phyloP scores from a whole-genome alignment of 2,329 filamentous ascomycete genomes.

The Ceratocystis cacaofunesta region DNA sequence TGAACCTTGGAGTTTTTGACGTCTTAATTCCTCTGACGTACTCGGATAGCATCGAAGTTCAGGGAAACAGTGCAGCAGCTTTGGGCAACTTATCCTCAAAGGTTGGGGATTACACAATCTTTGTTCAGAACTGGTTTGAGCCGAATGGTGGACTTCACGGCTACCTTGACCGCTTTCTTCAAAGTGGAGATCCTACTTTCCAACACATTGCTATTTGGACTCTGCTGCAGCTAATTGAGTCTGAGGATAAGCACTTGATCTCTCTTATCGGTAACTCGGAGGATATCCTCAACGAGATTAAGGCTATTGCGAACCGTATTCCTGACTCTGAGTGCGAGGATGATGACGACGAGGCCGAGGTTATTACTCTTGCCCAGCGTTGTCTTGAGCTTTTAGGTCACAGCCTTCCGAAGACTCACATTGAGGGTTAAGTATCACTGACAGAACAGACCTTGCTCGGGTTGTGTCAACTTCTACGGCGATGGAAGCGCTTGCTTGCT shows the following conservation, averaged over 20 bases:
- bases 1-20: conserved; percentile 89
- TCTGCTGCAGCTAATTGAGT: conserved; percentile 84
- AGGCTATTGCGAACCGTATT: conserved; percentile 74
- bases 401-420: conserved; percentile 60
- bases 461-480: no score
- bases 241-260: conserved; percentile 80
- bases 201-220: conserved; percentile 99
- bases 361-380: conserved; percentile 76
- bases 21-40: conserved; percentile 90
- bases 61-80: conserved; percentile 93
- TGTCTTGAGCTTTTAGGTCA: conserved; percentile 78
- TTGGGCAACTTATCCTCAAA: conserved; percentile 93
- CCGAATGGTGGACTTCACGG: conserved; percentile 91
- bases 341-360: conserved; percentile 84
- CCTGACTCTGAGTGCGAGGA: conserved; percentile 53
- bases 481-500: not conserved
- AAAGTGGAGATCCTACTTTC: conserved; percentile 90
- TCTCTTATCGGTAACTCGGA: conserved; percentile 77
- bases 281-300: conserved; percentile 84
- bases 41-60: conserved; percentile 91
- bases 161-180: conserved; percentile 83
- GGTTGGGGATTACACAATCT: conserved; percentile 93
- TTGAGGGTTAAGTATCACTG: conserved; percentile 48
- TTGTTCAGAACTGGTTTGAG: conserved; percentile 84
- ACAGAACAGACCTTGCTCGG: conserved; percentile 1